Base-by-base conservation (phyloP, 2,329 filamentous ascomycete species). In the Aspergillus sp. region DNA sequence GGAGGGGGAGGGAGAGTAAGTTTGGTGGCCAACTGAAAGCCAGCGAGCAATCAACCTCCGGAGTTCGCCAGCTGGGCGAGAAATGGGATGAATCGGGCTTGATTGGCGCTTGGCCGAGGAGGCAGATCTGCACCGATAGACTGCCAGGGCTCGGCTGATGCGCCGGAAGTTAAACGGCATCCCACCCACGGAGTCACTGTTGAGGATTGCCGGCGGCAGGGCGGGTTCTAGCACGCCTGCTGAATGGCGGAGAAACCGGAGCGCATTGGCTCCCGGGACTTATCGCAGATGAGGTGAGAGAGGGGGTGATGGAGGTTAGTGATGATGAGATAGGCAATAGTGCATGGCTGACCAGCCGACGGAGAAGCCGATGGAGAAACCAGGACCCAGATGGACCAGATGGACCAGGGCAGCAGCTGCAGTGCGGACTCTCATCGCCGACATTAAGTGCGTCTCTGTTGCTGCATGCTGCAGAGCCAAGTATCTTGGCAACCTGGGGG, bases 241-340 rank as follows among this genome's bases (percentile, higher is more conserved):
- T 55, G 53, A 44, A 32, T 55, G 53, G 53, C 53, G 53, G 39
- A 55, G 53, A 55, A 44, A 44, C 53, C 53, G 53, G 53, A 21
- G 39, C 27, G 39, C 41, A 32, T 42, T 55, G 39, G 53, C 25
- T 11, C 13, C 39, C 42, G 39, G 39, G 32, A 53, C 47, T 50
- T 50, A 50, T 50, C 47, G 53, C 6, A 10, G 30, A 55, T 30
- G 23, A 55, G 53, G 41, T 39, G 30, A 39, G 39, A 54, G 25
- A 30, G 38, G 38, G 38, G 39, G 17, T 3, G 8, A 36, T 36
- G 32, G 3, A 5, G 19, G 52, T 15, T 15, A 19, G 52, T 36
- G 32, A 36, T 36, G 38, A 8, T 21, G 15, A 19, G 52, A 44
- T 47, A 55, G 38, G 17, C 8, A 54, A 36, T 36, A 13, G 32